These are phyloP conservation scores for Cladosporium halotolerans DNA, from an alignment of 2,329 filamentous ascomycete genomes.

Conservation along the genomic window DNA sequence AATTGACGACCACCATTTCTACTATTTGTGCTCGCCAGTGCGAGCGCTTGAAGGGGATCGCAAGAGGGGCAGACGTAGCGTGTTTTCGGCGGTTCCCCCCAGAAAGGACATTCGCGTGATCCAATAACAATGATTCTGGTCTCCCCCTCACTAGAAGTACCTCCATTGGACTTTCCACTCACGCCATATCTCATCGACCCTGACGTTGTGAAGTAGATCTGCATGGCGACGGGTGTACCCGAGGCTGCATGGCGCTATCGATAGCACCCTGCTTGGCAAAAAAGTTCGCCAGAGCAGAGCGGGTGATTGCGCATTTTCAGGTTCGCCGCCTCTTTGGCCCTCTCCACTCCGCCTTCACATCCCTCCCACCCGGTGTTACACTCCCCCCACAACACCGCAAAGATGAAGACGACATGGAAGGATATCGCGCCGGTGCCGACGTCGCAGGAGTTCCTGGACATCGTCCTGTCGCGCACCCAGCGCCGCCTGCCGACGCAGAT, in stretches of 20 bases:
- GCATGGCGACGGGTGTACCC: too few relatives aligned
- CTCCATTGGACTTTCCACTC: too few relatives aligned
- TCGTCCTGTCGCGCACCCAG: conserved; percentile 90
- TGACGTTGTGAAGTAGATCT: too few relatives aligned
- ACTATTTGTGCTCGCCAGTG: not conserved
- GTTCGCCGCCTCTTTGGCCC: not conserved
- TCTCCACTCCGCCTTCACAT: not conserved
- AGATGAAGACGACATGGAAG: conserved; percentile 56
- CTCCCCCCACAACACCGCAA: conserved; percentile 17
- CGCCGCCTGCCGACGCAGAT: conserved; percentile 92
- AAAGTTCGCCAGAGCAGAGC: not conserved
- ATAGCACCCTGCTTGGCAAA: not conserved
- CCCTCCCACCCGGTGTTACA: not conserved
- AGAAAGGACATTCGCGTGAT: not conserved
- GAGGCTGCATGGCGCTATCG: not conserved
- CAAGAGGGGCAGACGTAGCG: not conserved
- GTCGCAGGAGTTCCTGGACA: conserved; percentile 93
- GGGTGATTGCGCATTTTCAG: not conserved
- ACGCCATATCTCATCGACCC: too few relatives aligned
- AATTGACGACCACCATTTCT: conserved; percentile 5
- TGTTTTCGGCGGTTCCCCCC: not conserved
- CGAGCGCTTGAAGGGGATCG: not conserved
- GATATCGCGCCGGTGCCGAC: conserved; percentile 57
- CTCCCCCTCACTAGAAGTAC: too few relatives aligned
- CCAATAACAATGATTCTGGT: not conserved